Percentiles rank a stretch among this genome's conserved stretches.
These are phyloP conservation scores for Trichoderma lentiforme DNA, from an alignment of 2,329 filamentous ascomycete species.

Conservation along the genomic window DNA sequence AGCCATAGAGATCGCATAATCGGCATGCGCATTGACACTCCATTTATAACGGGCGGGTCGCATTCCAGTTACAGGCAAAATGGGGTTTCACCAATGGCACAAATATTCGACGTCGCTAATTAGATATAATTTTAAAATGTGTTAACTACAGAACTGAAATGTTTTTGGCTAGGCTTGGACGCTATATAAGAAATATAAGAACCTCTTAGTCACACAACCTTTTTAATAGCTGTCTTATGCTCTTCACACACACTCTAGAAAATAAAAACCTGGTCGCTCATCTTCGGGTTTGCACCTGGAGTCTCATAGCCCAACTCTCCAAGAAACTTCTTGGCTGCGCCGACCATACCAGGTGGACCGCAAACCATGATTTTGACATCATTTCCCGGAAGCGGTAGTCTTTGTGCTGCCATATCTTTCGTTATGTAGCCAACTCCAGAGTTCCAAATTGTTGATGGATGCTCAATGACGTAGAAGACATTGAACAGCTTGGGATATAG, in stretches of 20 bases:
- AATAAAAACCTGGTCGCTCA: slow-evolving; percentile 53
- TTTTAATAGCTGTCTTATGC: neutral
- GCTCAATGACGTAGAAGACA: slow-evolving; percentile 54
- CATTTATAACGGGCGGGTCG: neutral
- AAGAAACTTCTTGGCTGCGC: slow-evolving; percentile 51
- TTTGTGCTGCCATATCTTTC: slow-evolving; percentile 45
- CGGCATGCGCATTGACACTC: neutral
- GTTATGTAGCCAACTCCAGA: slow-evolving; percentile 51
- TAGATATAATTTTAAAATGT: neutral
- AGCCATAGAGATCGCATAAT: neutral
- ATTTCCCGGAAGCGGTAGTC: slow-evolving; percentile 45
- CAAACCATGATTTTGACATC: slow-evolving; percentile 54
- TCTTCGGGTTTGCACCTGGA: slow-evolving; percentile 48
- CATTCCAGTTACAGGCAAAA: neutral
- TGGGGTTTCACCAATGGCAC: neutral
- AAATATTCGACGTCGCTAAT: neutral
- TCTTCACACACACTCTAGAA: slow-evolving; percentile 49
- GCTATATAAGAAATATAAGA: neutral
- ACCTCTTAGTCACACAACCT: neutral
- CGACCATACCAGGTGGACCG: slow-evolving; percentile 59
- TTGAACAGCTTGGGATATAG: slow-evolving; percentile 52
- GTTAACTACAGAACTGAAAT: neutral
- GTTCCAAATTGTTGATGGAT: slow-evolving; percentile 45
- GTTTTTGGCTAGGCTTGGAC: neutral
- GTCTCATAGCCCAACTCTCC: slow-evolving; percentile 48